Evolutionary conservation across 2,329 filamentous ascomycete species (phyloP), one percentile per base, ranked within the genome.

Genomic region (Aspergillus ochraceoroseus): DNA sequence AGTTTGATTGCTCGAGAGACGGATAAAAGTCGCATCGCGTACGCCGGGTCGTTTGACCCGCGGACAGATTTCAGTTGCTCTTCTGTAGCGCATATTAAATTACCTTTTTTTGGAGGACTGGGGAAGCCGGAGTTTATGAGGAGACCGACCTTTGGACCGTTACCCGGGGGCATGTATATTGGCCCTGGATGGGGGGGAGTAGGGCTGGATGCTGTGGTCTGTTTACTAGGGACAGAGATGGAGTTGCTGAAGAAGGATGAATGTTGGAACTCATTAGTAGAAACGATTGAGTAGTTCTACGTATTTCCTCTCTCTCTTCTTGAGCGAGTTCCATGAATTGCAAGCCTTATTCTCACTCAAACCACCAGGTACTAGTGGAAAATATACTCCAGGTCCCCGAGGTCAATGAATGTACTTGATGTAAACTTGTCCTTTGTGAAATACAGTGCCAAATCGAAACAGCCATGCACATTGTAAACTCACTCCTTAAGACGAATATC

Each of bases 11-110:
- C 43, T 1, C 41, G 41, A 1, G 42, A 45, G 7, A 22, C 35
- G 1, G 46, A 54, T 19, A 53, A 51, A 12, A 22, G 39, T 0
- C 36, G 23, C 4, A 45, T 54, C n/a, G 29, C 44, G 2, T 54
- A 54, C 23, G 48, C 38, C 0, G 52, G 50, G 1, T 28, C 23
- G 0, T 49, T 49, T 8, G 34, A 53, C 7, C 44, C 43, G 12
- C 26, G 23, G 4, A 45, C 42, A 2, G 51, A 53, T 14, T 26
- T 53, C 2, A 35, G 38, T 3, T 49, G 40, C 13, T 46, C 44
- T n/a, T 46, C 42, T 9, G 30, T 51, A 2, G 48, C 51, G 2
- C 48, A 53, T 32, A 20, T 49, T 2, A 20, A 25, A 3, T 7
- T 45, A 9, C 34, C 41, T 3, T 19, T 12, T 4, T 51, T 53